Evolutionary conservation across 169 alveolate genomes (phyloP), one percentile per base, ranked within the genome.

Genomic region (Cystoisospora suis): DNA sequence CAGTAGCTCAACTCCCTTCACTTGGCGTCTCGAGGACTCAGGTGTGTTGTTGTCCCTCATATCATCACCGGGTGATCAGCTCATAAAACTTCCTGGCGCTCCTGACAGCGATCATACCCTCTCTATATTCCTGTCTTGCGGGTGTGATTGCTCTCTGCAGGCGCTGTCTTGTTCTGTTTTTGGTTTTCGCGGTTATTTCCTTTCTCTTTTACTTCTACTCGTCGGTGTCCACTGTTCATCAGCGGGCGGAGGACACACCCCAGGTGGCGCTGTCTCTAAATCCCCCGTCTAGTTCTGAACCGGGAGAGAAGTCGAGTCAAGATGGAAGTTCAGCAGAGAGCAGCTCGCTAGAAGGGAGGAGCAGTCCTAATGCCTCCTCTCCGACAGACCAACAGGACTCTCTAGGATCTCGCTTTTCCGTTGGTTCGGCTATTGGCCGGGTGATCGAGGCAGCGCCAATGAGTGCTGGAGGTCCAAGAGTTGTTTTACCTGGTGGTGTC

Each of bases 131-230:
- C 65, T 53, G 65, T 53, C 65, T 53, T 12, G 65, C 65, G 65
- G 12, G 65, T 53, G 65, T 12, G 65, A 23, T 53, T 12, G 27
- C 12, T 32, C 20, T 69, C 12, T n/a, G 15, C 83, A 72, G 83
- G 45, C 83, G 83, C 9, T 72, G 83, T 40, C 34, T 72, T 46
- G 38, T 72, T 20, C 45, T 72, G 45, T 12, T 72, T 2, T 53
- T 72, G 38, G 56, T 72, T 53, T 72, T 72, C 56, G 83, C 56
- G 36, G 83, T 72, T 40, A 29, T 72, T 20, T 72, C 83, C 56
- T 72, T 72, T 17, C 83, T 72, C 58, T 36, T 72, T 9, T 72
- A 72, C 45, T 38, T 72, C 56, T 72, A 72, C 53, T 72, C 83
- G 56, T 40, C 83, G 36, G 15, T 72, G 38, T 34, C 83, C 15